These are phyloP conservation scores for Malbranchea cinnamomea DNA, from an alignment of 2,329 filamentous ascomycete genomes.

Conservation along the genomic window DNA sequence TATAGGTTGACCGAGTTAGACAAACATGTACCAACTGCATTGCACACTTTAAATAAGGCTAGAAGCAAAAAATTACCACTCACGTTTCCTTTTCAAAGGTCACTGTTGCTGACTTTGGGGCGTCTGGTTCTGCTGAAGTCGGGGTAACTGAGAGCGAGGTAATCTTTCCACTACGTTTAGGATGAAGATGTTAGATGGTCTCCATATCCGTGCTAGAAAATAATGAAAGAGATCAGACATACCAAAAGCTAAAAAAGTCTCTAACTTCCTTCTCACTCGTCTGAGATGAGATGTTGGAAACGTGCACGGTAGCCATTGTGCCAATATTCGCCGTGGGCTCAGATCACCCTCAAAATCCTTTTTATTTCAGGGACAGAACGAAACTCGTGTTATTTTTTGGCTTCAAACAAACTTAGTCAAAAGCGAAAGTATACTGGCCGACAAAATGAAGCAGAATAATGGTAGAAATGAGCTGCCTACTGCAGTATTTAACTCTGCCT, in stretches of 20 bases:
- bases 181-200: slow-evolving; percentile 11
- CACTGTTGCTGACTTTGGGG: slow-evolving; percentile 72
- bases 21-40: too few species aligned
- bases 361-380: neutral
- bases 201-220: slow-evolving; percentile 3
- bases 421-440: too few species aligned
- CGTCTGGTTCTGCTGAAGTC: slow-evolving; percentile 36
- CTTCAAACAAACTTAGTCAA: too few species aligned
- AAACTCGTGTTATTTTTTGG: too few species aligned
- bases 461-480: too few species aligned
- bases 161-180: slow-evolving; percentile 71
- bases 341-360: neutral
- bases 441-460: too few species aligned
- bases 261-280: slow-evolving; percentile 83
- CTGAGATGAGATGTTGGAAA: slow-evolving; percentile 70
- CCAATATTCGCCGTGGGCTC: neutral
- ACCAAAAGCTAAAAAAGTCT: slow-evolving; percentile 97
- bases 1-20: slow-evolving; percentile 13
- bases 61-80: slow-evolving; percentile 12
- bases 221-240: slow-evolving; percentile 21
- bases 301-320: slow-evolving; percentile 58
- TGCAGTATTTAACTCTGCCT: too few species aligned
- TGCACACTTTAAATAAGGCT: too few species aligned
- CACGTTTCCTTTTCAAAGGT: slow-evolving; percentile 88
- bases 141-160: slow-evolving; percentile 61